These are phyloP conservation scores for Phytophthora litchii DNA, from an alignment of 352 stramenopile species.

Conservation along the genomic window DNA sequence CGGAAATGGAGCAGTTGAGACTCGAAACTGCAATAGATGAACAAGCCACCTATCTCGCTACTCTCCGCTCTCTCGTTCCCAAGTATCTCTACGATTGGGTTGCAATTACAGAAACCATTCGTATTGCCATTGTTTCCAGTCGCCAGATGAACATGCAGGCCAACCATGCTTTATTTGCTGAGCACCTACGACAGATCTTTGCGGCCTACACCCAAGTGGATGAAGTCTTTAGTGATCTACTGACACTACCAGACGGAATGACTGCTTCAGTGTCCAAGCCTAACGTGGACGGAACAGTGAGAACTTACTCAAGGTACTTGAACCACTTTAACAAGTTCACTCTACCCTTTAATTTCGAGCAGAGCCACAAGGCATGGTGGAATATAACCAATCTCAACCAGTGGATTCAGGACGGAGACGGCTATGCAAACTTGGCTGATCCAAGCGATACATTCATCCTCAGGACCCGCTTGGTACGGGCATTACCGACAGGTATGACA, in stretches of 20 bases:
- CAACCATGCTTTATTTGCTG: conserved; percentile 14
- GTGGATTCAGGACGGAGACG: conserved; percentile 1
- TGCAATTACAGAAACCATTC: background rate
- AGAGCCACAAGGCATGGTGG: conserved; percentile 8
- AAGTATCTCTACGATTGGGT: background rate
- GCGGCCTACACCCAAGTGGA: conserved; percentile 13
- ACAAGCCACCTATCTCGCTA: conserved; percentile 7
- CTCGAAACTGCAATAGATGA: conserved; percentile 5
- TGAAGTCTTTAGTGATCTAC: background rate
- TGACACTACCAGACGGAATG: conserved; percentile 1
- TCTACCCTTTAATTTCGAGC: conserved; percentile 8
- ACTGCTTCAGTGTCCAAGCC: background rate
- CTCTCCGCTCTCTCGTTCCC: conserved; percentile 3
- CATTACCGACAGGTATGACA: background rate
- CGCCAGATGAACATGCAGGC: conserved; percentile 1
- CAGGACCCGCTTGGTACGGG: background rate
- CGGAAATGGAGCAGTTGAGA: conserved; percentile 1
- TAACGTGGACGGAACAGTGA: background rate
- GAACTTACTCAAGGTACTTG: too few species aligned
- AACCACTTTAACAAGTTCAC: conserved; percentile 8
- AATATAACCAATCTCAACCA: conserved; percentile 5
- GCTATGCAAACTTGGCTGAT: conserved; percentile 1
- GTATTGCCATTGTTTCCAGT: conserved; percentile 2
- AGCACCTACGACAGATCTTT: conserved; percentile 20
- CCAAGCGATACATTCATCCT: conserved; percentile 4